These are phyloP conservation scores for Coemansia sp. DNA, from an alignment of 192 early-diverging fungal genomes.

Conservation along the genomic window DNA sequence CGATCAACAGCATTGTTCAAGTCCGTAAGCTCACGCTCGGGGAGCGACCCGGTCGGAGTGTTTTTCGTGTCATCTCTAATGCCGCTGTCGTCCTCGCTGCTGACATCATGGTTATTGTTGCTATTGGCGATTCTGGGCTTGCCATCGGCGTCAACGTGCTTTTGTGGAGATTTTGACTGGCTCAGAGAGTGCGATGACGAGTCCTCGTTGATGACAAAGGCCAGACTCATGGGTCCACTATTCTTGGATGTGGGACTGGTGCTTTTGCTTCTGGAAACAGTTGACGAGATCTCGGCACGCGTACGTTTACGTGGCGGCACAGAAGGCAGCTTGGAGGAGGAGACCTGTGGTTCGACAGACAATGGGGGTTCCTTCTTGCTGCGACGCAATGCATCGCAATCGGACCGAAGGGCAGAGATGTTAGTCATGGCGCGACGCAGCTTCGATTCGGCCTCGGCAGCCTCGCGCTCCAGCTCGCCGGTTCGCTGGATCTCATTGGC, in stretches of 20 bases:
- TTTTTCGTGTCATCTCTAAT: background rate
- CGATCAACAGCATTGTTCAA: conserved; percentile 35
- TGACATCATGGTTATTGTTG: background rate
- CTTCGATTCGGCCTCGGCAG: conserved; percentile 27
- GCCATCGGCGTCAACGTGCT: too few species aligned
- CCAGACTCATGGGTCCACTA: conserved; percentile 34
- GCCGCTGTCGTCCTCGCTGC: background rate
- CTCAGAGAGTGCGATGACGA: too few species aligned
- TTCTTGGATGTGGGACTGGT: background rate
- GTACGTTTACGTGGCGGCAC: conserved; percentile 36
- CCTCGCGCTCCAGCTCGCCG: conserved; percentile 44
- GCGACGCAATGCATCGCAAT: conserved; percentile 27
- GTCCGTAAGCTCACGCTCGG: conserved; percentile 7
- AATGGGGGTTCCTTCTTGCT: background rate
- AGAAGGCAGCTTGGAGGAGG: background rate
- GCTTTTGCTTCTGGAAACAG: background rate
- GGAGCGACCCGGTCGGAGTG: background rate
- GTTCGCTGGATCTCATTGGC: conserved; percentile 45
- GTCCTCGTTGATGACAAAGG: conserved; percentile 42
- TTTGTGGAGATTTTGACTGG: too few species aligned
- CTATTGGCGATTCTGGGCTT: too few species aligned
- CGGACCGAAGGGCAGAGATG: conserved; percentile 24
- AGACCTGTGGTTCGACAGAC: background rate
- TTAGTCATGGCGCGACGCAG: conserved; percentile 27
- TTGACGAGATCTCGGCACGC: background rate